Conservation (phyloP, 176 grass and related monocot genomes). For the Cenchrus purpureus region DNA sequence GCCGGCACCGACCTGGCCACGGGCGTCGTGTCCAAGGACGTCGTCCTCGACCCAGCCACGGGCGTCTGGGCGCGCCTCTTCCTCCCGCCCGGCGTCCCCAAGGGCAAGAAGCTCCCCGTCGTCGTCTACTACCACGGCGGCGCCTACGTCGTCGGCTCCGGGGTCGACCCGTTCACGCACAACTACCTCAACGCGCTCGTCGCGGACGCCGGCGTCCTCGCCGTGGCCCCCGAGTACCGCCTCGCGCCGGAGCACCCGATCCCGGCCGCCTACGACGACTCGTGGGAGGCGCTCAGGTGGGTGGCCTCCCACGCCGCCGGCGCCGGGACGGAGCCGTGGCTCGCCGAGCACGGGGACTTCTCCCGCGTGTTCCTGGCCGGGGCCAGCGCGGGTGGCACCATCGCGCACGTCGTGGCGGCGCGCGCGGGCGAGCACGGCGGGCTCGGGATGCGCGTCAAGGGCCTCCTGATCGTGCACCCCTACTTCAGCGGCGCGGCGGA, state of each 20-base stretch:
- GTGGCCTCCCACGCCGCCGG: slow-evolving; percentile 57
- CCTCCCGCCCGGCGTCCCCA: slow-evolving; percentile 37
- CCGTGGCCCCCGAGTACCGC: slow-evolving; percentile 76
- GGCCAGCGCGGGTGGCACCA: slow-evolving; percentile 67
- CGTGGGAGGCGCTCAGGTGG: slow-evolving; percentile 61
- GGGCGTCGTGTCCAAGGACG: slow-evolving; percentile 64
- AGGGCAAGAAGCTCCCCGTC: slow-evolving; percentile 49
- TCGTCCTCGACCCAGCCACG: slow-evolving; percentile 49
- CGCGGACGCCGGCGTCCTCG: slow-evolving; percentile 52
- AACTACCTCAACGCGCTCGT: slow-evolving; percentile 54
- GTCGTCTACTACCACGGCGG: slow-evolving; percentile 75
- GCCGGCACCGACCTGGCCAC: slow-evolving; percentile 58
- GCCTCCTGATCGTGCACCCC: slow-evolving; percentile 61
- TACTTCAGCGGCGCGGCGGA: slow-evolving; percentile 75
- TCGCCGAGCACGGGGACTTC: slow-evolving; percentile 63
- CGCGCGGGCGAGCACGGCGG: slow-evolving; percentile 45
- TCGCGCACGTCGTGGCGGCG: slow-evolving; percentile 65
- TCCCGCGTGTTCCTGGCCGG: slow-evolving; percentile 59
- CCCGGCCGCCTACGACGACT: slow-evolving; percentile 72
- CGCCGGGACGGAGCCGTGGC: slow-evolving; percentile 52
- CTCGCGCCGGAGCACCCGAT: slow-evolving; percentile 81
- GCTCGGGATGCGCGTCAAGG: slow-evolving; percentile 40
- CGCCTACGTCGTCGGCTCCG: slow-evolving; percentile 71
- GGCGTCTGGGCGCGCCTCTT: slow-evolving; percentile 74
- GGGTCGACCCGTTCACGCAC: slow-evolving; percentile 65